Conservation (phyloP, 306 rosid genomes). For the Rubus parviflorus region DNA sequence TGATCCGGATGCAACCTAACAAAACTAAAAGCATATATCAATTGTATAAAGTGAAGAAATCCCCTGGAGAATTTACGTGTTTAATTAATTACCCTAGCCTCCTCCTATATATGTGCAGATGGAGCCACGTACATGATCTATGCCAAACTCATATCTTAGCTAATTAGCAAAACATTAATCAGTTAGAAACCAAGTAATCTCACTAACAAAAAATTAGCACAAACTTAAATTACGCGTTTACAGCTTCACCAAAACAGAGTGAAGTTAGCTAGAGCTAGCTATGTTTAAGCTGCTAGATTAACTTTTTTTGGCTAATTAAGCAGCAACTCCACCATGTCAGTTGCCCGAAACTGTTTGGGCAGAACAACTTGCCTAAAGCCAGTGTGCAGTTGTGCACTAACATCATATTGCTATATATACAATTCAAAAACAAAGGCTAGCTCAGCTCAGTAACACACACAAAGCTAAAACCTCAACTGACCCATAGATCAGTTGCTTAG, state of each 20-base stretch:
- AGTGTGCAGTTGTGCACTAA: not conserved
- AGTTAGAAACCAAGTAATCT: not conserved
- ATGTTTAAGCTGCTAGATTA: not conserved
- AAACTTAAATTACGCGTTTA: not conserved
- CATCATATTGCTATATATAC: slow-evolving; percentile 23
- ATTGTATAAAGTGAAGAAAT: too few relatives aligned
- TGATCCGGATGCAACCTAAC: too few relatives aligned
- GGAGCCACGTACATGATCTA: not conserved
- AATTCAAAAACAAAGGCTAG: not conserved
- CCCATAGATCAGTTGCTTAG: not conserved
- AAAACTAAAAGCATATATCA: too few relatives aligned
- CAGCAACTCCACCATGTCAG: not conserved
- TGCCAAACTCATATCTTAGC: not conserved
- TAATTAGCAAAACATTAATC: too few relatives aligned
- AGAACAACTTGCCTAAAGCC: slow-evolving; percentile 12
- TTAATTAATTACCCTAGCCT: not conserved
- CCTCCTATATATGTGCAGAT: too few relatives aligned
- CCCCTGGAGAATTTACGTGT: too few relatives aligned
- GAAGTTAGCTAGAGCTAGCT: not conserved
- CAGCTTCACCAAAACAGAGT: slow-evolving; percentile 7
- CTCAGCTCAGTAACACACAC: not conserved
- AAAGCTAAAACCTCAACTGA: not conserved
- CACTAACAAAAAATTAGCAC: not conserved
- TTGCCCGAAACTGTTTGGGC: slow-evolving; percentile 3
- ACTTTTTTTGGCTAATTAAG: not conserved